Evolutionary conservation across 176 grass and related monocot species (phyloP), one percentile per base, ranked within the genome.

Genomic region (Musa schizocarpa): DNA sequence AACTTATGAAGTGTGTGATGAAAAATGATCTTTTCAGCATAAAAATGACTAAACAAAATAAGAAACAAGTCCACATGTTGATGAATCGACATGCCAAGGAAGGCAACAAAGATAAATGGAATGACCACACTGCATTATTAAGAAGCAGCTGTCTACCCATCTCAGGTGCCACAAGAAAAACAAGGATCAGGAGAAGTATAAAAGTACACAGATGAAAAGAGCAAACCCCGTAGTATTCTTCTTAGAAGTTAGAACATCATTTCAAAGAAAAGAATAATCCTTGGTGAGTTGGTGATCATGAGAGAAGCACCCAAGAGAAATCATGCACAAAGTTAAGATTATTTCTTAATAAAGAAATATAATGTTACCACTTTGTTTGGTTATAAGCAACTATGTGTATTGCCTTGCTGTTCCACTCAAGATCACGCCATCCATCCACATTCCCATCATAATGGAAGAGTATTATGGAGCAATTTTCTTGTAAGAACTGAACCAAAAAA

Each of bases 381-480:
- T 98, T 98, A 73, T 82, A 81, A 63, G 95, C 95, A 21, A 93
- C 78, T 74, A 98, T 76, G 65, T 98, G 95, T 72, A 98, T 81
- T 65, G 86, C 95, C 80, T 87, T 93, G 61, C 83, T 76, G 70
- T 87, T 91, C 95, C 95, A 98, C 63, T 88, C 74, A 17, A 98
- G 86, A 78, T 87, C 84, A 29, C 51, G 84, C 95, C 95, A 98
- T 71, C 86, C 90, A 76, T 93, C 90, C n/a, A 91, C 88, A 77
- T 93, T 91, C 20, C 95, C 95, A 73, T 98, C 95, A 29, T 98
- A 98, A 81, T 98, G 95, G 83, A 98, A 98, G 20, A 98, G 86
- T 82, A 98, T 87, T 78, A 88, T 90, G 7, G 95, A 88, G 73
- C 77, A 87, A 82, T 91, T 93, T 68, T 89, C 90, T 13, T 77